These are phyloP conservation scores for Logfia minima DNA, from an alignment of 129 eudicot genomes.

Conservation along the genomic window DNA sequence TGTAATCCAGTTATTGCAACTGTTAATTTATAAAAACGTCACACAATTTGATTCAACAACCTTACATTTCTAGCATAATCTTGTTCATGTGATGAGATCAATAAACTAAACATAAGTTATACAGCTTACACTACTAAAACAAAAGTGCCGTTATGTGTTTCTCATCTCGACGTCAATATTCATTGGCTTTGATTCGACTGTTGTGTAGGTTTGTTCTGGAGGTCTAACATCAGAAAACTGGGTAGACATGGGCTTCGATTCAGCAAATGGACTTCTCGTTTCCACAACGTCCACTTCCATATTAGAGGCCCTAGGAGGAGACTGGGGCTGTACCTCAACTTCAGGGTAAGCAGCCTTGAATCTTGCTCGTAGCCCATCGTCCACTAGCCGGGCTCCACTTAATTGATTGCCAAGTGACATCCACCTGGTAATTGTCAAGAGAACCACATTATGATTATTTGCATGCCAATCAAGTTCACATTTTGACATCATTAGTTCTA, in stretches of 20 bases:
- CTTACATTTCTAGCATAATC: constrained; percentile 6
- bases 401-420: constrained; percentile 93
- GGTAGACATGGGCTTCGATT: constrained; percentile 36
- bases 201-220: constrained; percentile 40
- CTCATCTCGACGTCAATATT: constrained; percentile 42
- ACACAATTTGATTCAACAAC: neutral
- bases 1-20: neutral
- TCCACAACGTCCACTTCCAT: constrained; percentile 67
- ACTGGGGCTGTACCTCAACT: constrained; percentile 83
- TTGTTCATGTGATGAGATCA: neutral
- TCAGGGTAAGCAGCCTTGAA: constrained; percentile 99
- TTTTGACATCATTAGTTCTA: neutral
- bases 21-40: neutral
- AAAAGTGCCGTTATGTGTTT: neutral
- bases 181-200: constrained; percentile 43
- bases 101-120: constrained; percentile 7
- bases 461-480: neutral
- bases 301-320: constrained; percentile 78
- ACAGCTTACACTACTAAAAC: neutral
- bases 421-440: constrained; percentile 55
- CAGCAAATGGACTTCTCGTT: constrained; percentile 45
- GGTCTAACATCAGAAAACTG: constrained; percentile 43
- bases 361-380: constrained; percentile 92
- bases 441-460: neutral
- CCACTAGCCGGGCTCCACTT: constrained; percentile 78